These are phyloP conservation scores for Ammopiptanthus mongolicus DNA, from an alignment of 306 rosid species.

Conservation along the genomic window DNA sequence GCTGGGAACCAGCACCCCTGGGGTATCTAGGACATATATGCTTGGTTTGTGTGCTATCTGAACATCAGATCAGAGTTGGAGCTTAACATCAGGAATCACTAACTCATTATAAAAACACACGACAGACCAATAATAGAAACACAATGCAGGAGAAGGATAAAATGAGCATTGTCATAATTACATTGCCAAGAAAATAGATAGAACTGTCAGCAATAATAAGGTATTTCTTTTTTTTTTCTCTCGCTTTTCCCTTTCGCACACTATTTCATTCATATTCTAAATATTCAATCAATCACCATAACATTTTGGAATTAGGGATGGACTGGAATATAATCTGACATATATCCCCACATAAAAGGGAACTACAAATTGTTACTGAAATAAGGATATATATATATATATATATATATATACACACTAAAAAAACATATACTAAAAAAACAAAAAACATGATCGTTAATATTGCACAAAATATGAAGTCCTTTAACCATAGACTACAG, in stretches of 20 bases:
- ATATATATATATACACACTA: neutral
- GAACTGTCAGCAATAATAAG: neutral
- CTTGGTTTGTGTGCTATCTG: slow-evolving; percentile 95
- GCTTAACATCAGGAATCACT: neutral
- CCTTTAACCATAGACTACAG: neutral
- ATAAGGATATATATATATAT: neutral
- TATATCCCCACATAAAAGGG: neutral
- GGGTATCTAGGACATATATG: slow-evolving; percentile 88
- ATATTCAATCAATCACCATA: neutral
- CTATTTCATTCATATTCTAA: neutral
- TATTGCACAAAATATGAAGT: neutral
- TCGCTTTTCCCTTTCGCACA: neutral
- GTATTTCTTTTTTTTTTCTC: neutral
- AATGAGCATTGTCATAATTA: neutral
- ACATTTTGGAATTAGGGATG: neutral
- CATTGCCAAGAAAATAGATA: neutral
- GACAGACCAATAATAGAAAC: neutral
- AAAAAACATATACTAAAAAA: neutral
- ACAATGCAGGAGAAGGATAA: neutral
- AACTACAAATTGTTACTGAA: neutral
- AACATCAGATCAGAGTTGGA: slow-evolving; percentile 12
- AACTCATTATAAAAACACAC: neutral
- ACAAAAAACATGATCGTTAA: neutral
- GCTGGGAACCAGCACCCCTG: slow-evolving; percentile 93
- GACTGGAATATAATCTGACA: neutral